Percentiles rank a stretch among this genome's conserved stretches.
Evolutionary conservation across 1,139 yeast species (phyloP).

Genomic region (Zygosaccharomyces pseudobailii): DNA sequence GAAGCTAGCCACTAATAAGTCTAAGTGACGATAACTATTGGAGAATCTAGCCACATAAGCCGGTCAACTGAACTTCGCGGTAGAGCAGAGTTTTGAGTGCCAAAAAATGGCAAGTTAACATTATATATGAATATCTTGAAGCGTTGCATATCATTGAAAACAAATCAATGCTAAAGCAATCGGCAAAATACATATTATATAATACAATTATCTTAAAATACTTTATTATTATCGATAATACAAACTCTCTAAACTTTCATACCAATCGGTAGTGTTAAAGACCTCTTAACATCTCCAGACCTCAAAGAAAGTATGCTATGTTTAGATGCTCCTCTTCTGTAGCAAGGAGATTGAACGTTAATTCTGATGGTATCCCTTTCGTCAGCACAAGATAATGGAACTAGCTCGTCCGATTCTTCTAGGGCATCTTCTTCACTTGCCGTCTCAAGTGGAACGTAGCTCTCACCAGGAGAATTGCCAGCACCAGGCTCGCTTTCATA

Average conservation of each 20-base stretch:
- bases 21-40: too few relatives aligned
- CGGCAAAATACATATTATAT: not conserved
- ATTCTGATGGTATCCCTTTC: slow-evolving; percentile 6
- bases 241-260: slow-evolving; percentile 18
- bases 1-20: too few relatives aligned
- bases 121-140: too few relatives aligned
- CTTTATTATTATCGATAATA: not conserved
- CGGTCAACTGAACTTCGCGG: too few relatives aligned
- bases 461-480: slow-evolving; percentile 1
- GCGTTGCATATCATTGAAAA: too few relatives aligned
- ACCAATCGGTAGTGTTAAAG: slow-evolving; percentile 32
- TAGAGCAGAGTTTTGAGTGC: too few relatives aligned
- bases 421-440: slow-evolving; percentile 6
- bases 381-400: not conserved
- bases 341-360: slow-evolving; percentile 9
- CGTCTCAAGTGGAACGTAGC: not conserved
- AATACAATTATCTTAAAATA: not conserved
- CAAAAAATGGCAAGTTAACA: too few relatives aligned
- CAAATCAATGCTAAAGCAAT: too few relatives aligned
- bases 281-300: slow-evolving; percentile 21
- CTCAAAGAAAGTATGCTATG: slow-evolving; percentile 17
- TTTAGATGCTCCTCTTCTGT: slow-evolving; percentile 6
- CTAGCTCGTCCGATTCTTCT: slow-evolving; percentile 3
- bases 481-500: slow-evolving; percentile 14
- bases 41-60: too few relatives aligned